phyloP scores from a whole-genome alignment of 805 yeast species.

The Suhomyces sp. region DNA sequence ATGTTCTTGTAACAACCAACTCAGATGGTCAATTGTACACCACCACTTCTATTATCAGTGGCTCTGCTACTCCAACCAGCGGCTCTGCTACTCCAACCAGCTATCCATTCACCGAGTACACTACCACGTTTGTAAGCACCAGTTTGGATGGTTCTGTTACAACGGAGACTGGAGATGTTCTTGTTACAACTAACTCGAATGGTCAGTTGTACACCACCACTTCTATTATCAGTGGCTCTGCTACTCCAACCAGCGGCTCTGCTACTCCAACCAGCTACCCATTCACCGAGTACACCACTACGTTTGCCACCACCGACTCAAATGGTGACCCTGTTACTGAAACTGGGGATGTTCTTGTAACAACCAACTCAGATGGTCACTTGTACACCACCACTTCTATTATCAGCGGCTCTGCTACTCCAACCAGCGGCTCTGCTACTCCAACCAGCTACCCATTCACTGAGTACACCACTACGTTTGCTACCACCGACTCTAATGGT shows the following conservation, averaged over 20 bases:
- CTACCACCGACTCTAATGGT: background rate
- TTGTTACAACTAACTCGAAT: constrained; percentile 15
- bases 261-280: background rate
- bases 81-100: background rate
- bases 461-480: too few species aligned
- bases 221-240: constrained; percentile 4
- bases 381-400: constrained; percentile 13
- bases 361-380: constrained; percentile 16
- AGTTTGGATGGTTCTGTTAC: background rate
- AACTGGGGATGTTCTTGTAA: constrained; percentile 17
- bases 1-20: constrained; percentile 16
- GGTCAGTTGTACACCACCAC: constrained; percentile 16
- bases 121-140: background rate
- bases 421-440: background rate
- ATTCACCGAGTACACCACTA: background rate
- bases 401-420: background rate
- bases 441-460: too few species aligned
- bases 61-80: too few species aligned
- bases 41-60: constrained; percentile 9
- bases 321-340: background rate
- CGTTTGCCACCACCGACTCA: background rate
- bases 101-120: background rate
- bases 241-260: too few species aligned
- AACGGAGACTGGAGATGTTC: constrained; percentile 19
- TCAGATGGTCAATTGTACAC: constrained; percentile 14